These are phyloP conservation scores for Tetracladium maxilliforme DNA, from an alignment of 2,329 filamentous ascomycete species.

Conservation along the genomic window DNA sequence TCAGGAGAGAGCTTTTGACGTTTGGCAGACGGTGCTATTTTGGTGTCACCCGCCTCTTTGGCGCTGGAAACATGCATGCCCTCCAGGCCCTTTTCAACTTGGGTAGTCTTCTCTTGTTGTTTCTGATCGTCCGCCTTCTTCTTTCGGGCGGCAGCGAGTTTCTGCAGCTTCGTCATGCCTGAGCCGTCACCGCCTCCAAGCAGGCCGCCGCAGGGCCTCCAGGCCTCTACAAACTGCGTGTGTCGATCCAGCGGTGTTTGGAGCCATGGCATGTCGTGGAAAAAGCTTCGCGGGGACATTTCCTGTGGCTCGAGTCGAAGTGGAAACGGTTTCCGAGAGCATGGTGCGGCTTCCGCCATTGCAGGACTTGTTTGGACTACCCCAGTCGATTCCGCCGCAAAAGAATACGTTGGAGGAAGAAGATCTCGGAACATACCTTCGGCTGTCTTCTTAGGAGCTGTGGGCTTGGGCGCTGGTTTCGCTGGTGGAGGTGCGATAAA, in stretches of 20 bases:
- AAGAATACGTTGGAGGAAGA: slow-evolving; percentile 3
- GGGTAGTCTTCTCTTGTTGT: slow-evolving; percentile 17
- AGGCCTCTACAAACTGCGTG: slow-evolving; percentile 47
- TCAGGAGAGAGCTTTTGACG: no score
- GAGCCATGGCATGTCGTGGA: slow-evolving; percentile 77
- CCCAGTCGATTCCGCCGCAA: no score
- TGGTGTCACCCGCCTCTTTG: no score
- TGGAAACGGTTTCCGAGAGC: no score
- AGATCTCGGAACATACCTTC: slow-evolving; percentile 23
- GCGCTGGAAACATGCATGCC: no score
- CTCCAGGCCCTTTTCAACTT: slow-evolving; percentile 23
- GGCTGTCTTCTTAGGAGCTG: not conserved
- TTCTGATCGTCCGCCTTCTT: slow-evolving; percentile 60
- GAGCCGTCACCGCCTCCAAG: slow-evolving; percentile 56
- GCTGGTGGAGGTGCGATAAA: slow-evolving; percentile 6
- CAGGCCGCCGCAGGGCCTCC: slow-evolving; percentile 48
- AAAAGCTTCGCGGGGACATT: slow-evolving; percentile 42
- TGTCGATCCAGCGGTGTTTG: slow-evolving; percentile 51
- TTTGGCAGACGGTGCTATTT: no score
- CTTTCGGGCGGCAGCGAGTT: slow-evolving; percentile 72
- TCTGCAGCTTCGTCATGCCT: slow-evolving; percentile 86
- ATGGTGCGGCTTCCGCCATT: no score
- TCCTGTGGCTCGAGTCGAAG: no score
- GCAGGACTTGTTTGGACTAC: no score
- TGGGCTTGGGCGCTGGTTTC: not conserved